A percentile compares a stretch with the other conserved stretches of the same genome.
These are phyloP conservation scores for Leonotis leonurus DNA, from an alignment of 257 asterid species.

Conservation along the genomic window DNA sequence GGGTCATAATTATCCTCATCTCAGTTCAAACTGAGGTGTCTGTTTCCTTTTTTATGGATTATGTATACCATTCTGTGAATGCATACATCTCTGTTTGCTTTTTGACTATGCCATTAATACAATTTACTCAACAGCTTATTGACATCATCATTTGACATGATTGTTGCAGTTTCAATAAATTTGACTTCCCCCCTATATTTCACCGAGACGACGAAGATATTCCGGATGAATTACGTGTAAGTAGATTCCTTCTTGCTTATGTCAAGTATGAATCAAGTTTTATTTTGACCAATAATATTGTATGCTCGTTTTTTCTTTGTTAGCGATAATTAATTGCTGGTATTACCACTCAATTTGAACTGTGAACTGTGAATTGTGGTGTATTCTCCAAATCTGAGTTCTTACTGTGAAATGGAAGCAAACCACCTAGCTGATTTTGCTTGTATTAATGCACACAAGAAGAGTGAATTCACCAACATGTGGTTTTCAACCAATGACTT, in stretches of 20 bases:
- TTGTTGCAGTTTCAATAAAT: slow-evolving; percentile 75
- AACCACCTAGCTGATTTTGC: slow-evolving; percentile 1
- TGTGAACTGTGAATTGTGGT: background rate
- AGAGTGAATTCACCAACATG: background rate
- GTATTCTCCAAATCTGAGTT: background rate
- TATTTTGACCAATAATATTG: background rate
- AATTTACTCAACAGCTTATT: slow-evolving; percentile 13
- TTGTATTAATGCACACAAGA: background rate
- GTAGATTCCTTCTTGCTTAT: slow-evolving; percentile 22
- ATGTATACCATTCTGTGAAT: background rate
- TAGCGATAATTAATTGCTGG: background rate
- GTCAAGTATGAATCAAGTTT: background rate
- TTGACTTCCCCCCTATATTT: slow-evolving; percentile 91
- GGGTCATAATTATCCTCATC: slow-evolving; percentile 3
- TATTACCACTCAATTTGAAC: background rate
- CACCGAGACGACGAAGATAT: slow-evolving; percentile 75
- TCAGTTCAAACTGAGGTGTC: background rate
- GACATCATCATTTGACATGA: slow-evolving; percentile 14
- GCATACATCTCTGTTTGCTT: background rate
- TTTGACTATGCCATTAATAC: background rate
- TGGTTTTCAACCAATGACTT: background rate
- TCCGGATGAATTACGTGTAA: slow-evolving; percentile 93
- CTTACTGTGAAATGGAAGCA: background rate
- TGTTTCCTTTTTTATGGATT: background rate
- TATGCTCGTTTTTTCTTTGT: background rate